phyloP scores from a whole-genome alignment of 257 asterid species.

The Solanum virginianum region DNA sequence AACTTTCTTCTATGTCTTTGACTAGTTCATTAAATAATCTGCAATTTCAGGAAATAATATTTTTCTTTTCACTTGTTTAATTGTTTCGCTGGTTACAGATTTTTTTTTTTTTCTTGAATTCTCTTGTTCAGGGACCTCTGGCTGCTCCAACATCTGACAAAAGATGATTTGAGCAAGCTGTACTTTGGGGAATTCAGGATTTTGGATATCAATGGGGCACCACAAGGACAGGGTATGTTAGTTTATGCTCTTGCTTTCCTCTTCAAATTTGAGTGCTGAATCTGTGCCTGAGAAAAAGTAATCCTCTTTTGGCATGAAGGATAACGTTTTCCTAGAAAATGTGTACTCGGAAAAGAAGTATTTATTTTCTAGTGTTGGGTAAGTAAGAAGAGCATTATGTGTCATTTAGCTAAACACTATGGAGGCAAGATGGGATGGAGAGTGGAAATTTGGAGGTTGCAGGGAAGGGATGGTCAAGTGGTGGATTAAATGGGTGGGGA shows the following conservation, averaged over 20 bases:
- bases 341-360: no score
- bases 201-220: constrained; percentile 67
- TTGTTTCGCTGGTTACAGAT: not conserved
- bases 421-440: no score
- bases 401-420: no score
- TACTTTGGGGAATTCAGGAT: constrained; percentile 77
- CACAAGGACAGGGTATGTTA: constrained; percentile 83
- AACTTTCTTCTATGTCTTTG: not conserved
- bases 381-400: no score
- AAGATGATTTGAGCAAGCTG: constrained; percentile 79
- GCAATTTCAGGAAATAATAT: not conserved
- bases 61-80: not conserved
- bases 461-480: no score
- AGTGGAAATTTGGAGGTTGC: no score
- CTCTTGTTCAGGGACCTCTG: constrained; percentile 76
- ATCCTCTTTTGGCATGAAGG: not conserved
- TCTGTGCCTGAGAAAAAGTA: not conserved
- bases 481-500: no score
- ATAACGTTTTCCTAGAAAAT: no score
- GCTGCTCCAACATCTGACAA: constrained; percentile 83
- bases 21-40: not conserved
- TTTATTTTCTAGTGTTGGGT: no score
- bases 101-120: not conserved
- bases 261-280: not conserved
- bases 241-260: not conserved